These are phyloP conservation scores for Haplosporangium sp. DNA, from an alignment of 371 early-diverging fungal genomes.

Conservation along the genomic window DNA sequence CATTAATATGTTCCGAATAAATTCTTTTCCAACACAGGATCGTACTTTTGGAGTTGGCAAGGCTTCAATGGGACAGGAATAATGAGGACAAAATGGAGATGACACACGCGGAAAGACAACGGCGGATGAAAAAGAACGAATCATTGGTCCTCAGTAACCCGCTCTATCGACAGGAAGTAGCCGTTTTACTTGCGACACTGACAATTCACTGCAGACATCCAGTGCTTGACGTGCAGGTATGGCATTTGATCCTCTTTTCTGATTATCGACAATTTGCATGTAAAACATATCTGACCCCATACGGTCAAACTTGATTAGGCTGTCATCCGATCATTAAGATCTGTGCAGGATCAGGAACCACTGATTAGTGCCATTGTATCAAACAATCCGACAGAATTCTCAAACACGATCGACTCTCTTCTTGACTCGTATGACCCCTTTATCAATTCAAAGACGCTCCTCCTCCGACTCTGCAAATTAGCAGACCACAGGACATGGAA, in stretches of 20 bases:
- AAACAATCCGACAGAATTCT: constrained; percentile 36
- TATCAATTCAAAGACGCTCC: constrained; percentile 26
- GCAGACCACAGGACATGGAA: constrained; percentile 44
- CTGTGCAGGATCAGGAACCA: constrained; percentile 27
- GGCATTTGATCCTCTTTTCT: too few species aligned
- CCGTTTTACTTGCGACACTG: constrained; percentile 14
- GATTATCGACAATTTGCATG: too few species aligned
- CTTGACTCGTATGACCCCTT: constrained; percentile 18
- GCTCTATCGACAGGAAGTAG: constrained; percentile 35
- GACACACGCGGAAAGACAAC: not conserved
- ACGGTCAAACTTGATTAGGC: constrained; percentile 8
- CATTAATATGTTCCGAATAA: not conserved
- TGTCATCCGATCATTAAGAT: constrained; percentile 17
- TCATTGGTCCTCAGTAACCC: constrained; percentile 24
- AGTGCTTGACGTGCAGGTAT: constrained; percentile 32
- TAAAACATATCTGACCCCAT: not conserved
- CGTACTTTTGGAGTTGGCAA: constrained; percentile 24
- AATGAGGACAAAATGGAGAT: not conserved
- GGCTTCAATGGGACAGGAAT: constrained; percentile 3
- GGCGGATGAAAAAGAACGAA: not conserved
- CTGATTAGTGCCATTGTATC: constrained; percentile 29
- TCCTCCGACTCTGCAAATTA: constrained; percentile 36
- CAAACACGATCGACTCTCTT: constrained; percentile 32
- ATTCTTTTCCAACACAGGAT: constrained; percentile 14
- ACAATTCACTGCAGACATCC: constrained; percentile 32